These are phyloP conservation scores for Sporothrix pseudoabietina DNA, from an alignment of 2,329 filamentous ascomycete genomes.

Conservation along the genomic window DNA sequence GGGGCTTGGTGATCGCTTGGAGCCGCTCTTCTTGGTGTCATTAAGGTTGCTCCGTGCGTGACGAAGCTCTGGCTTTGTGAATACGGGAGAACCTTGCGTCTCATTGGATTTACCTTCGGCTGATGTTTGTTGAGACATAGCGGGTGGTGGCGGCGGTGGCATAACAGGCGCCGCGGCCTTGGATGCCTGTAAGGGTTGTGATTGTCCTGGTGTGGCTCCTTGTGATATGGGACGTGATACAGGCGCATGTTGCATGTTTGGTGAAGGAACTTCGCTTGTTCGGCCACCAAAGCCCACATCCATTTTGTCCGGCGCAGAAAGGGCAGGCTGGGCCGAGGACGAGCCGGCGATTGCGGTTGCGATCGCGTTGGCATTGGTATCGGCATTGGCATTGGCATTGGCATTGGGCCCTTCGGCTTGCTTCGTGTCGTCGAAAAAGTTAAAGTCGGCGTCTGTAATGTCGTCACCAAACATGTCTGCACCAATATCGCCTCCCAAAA, in stretches of 20 bases:
- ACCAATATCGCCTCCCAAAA: constrained; percentile 71
- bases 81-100: constrained; percentile 44
- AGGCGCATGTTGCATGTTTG: not conserved
- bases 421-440: constrained; percentile 76
- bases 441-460: constrained; percentile 82
- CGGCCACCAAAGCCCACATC: constrained; percentile 22
- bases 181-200: not conserved
- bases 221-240: not conserved
- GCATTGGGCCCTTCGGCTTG: constrained; percentile 45
- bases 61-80: constrained; percentile 62
- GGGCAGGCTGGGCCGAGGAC: not conserved
- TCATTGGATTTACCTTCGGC: not conserved
- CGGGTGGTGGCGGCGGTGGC: constrained; percentile 1
- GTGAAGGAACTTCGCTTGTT: not conserved
- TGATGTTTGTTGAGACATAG: not conserved
- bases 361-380: not conserved
- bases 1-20: constrained; percentile 59
- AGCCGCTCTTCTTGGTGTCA: constrained; percentile 40
- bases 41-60: constrained; percentile 59
- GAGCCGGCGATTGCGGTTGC: not conserved
- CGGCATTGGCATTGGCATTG: not conserved
- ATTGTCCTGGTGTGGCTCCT: not conserved
- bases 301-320: constrained; percentile 23
- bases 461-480: constrained; percentile 73
- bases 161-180: not conserved